phyloP scores from a whole-genome alignment of 1,284 basidiomycete species.

The Vanrija sp. region DNA sequence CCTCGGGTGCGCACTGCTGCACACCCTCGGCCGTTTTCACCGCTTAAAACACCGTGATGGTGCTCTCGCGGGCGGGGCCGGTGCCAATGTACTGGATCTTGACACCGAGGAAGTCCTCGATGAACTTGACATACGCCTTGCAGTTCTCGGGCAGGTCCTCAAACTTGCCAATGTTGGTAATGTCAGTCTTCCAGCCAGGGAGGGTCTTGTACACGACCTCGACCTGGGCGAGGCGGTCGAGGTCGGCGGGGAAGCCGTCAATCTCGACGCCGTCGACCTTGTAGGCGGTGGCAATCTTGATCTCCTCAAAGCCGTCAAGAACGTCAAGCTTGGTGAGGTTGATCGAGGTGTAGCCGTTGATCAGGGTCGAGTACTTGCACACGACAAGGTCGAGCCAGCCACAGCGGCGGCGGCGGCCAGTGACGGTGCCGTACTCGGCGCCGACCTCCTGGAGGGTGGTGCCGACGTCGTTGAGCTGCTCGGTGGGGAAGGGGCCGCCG shows the following conservation, averaged over 20 bases:
- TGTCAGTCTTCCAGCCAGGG: conserved; percentile 86
- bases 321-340: conserved; percentile 97
- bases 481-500: conserved; percentile 94
- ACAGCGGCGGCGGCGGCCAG: conserved; percentile 84
- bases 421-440: conserved; percentile 85
- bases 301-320: conserved; percentile 77
- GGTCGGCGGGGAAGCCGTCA: conserved; percentile 85
- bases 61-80: conserved; percentile 45
- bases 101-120: conserved; percentile 75
- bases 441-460: conserved; percentile 91
- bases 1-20: too few relatives aligned
- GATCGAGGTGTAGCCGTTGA: conserved; percentile 92
- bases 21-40: too few relatives aligned
- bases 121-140: conserved; percentile 81
- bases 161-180: conserved; percentile 63
- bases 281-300: conserved; percentile 86
- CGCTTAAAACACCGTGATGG: conserved; percentile 30
- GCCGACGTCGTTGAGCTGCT: conserved; percentile 84
- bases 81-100: conserved; percentile 61
- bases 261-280: conserved; percentile 72
- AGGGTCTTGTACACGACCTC: conserved; percentile 86
- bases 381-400: conserved; percentile 98
- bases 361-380: conserved; percentile 83
- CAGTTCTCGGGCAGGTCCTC: conserved; percentile 80
- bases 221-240: conserved; percentile 74